phyloP scores from a whole-genome alignment of 495 filamentous ascomycete species.

The Penicillium verhagenii region DNA sequence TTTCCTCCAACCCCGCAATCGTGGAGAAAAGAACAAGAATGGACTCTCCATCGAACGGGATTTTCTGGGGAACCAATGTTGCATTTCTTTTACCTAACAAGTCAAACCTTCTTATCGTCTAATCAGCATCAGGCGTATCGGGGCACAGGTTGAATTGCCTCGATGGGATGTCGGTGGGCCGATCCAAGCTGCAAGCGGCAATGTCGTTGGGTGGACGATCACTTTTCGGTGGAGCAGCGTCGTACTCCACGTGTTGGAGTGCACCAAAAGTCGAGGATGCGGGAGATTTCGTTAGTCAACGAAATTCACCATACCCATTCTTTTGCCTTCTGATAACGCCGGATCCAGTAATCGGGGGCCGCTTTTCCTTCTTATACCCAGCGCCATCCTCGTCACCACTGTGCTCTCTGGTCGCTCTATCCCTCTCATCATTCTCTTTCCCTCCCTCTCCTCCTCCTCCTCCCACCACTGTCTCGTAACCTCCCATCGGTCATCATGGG shows the following conservation, averaged over 20 bases:
- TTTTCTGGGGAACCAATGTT: conserved; percentile 1
- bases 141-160: neutral
- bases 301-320: neutral
- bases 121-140: neutral
- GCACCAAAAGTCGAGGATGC: neutral
- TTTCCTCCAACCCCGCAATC: conserved; percentile 1
- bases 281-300: neutral
- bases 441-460: neutral
- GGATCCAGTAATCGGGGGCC: conserved; percentile 12
- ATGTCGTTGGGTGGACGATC: conserved; percentile 22
- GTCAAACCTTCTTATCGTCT: conserved; percentile 26
- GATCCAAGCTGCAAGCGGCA: conserved; percentile 15
- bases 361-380: conserved; percentile 9
- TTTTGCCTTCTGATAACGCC: conserved; percentile 18
- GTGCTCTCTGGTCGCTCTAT: neutral
- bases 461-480: neutral
- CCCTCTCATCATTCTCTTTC: neutral
- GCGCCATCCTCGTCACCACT: neutral
- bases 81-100: conserved; percentile 30
- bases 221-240: conserved; percentile 24
- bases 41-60: conserved; percentile 6
- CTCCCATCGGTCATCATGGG: conserved; percentile 19
- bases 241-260: conserved; percentile 30
- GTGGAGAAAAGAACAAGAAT: conserved; percentile 1
- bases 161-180: neutral